A percentile compares a stretch with the other conserved stretches of the same genome.
phyloP scores from a whole-genome alignment of 345 rosid genomes.

The Eucalyptus regnans region DNA sequence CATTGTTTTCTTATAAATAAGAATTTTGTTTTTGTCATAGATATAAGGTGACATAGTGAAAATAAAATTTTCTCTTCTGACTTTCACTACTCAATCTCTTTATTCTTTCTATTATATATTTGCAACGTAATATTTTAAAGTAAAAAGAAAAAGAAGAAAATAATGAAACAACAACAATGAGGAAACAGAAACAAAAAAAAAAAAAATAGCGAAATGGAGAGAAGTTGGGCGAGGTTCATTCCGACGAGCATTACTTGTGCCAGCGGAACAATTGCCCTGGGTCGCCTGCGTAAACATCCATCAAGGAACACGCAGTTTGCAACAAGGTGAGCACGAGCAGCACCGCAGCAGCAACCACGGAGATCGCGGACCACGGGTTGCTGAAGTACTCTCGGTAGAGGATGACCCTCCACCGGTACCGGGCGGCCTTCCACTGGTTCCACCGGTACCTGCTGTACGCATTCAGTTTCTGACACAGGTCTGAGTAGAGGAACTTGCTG shows the following conservation, averaged over 20 bases:
- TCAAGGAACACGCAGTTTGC: not conserved
- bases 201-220: not conserved
- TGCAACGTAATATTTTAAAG: no score
- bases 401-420: not conserved
- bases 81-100: no score
- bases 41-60: no score
- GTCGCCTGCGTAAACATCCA: not conserved
- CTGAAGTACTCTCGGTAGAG: not conserved
- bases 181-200: not conserved
- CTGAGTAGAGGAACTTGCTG: not conserved
- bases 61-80: no score
- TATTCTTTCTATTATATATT: no score
- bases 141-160: no score
- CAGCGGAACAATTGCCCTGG: not conserved
- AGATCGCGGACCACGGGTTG: not conserved
- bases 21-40: no score
- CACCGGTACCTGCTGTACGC: not conserved
- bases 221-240: not conserved
- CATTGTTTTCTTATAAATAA: no score
- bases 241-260: not conserved
- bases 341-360: not conserved
- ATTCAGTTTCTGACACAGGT: rapidly evolving
- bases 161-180: no score
- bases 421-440: not conserved
- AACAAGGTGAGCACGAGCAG: not conserved